phyloP scores from a whole-genome alignment of 108 stramenopile genomes.

The Skeletonema tropicum region DNA sequence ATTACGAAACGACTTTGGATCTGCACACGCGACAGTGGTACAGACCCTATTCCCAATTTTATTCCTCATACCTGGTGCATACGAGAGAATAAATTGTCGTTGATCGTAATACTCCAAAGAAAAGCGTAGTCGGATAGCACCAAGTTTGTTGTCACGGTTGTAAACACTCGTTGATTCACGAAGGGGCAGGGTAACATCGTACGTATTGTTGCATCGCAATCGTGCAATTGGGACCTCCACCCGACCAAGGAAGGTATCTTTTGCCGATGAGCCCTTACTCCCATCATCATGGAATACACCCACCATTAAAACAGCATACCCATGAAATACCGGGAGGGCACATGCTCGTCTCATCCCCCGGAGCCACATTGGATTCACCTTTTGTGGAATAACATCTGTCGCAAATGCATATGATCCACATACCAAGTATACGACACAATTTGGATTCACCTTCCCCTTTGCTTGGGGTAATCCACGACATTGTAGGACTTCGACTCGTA shows the following conservation, averaged over 20 bases:
- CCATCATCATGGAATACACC: constrained; percentile 65
- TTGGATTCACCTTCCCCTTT: constrained; percentile 9
- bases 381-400: constrained; percentile 57
- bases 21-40: constrained; percentile 43
- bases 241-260: constrained; percentile 61
- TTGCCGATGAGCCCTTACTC: constrained; percentile 48
- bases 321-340: constrained; percentile 68
- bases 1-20: constrained; percentile 53
- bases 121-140: constrained; percentile 67
- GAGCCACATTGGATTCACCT: constrained; percentile 68
- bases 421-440: constrained; percentile 15
- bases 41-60: not conserved
- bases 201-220: constrained; percentile 61
- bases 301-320: constrained; percentile 60
- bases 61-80: constrained; percentile 52
- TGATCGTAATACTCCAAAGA: constrained; percentile 65
- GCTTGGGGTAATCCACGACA: constrained; percentile 50
- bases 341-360: constrained; percentile 52
- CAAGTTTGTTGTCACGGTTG: constrained; percentile 55
- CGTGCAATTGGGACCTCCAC: constrained; percentile 56
- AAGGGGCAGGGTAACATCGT: constrained; percentile 69
- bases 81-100: constrained; percentile 54
- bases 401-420: constrained; percentile 66
- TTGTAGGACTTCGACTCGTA: constrained; percentile 57
- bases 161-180: constrained; percentile 61